phyloP scores from a whole-genome alignment of 169 alveolate species.

The Eimeria maxima region DNA sequence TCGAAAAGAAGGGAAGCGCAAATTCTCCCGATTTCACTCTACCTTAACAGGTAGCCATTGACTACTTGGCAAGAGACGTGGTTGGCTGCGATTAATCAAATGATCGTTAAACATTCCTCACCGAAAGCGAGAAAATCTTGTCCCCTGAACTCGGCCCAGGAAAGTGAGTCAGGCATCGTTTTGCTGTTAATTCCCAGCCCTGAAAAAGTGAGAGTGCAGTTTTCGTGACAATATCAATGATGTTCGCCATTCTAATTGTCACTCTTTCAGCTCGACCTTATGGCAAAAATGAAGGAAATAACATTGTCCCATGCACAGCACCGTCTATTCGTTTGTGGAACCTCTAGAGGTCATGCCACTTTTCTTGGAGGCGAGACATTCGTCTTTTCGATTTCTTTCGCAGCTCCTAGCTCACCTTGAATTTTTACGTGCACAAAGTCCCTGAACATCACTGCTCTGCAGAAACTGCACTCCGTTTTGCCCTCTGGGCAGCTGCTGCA shows the following conservation, averaged over 20 bases:
- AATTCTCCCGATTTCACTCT: background rate
- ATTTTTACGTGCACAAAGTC: constrained; percentile 53
- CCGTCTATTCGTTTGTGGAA: too few relatives aligned
- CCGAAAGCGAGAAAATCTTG: constrained; percentile 62
- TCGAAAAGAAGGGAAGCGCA: background rate
- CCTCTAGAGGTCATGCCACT: background rate
- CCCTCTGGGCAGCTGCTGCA: constrained; percentile 53
- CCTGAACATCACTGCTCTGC: constrained; percentile 70
- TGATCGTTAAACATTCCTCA: background rate
- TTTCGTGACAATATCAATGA: background rate
- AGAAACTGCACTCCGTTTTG: constrained; percentile 18
- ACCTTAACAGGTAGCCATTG: background rate
- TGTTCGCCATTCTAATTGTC: background rate
- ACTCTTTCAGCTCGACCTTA: background rate
- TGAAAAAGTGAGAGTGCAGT: background rate
- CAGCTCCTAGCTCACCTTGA: constrained; percentile 26
- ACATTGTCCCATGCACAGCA: background rate
- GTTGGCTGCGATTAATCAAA: background rate
- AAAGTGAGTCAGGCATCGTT: constrained; percentile 60
- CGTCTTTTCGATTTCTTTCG: background rate
- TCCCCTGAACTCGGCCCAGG: constrained; percentile 71
- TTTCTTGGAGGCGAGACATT: too few relatives aligned
- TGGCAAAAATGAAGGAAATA: background rate
- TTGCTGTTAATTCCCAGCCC: constrained; percentile 3
- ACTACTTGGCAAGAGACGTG: background rate